Percentiles rank a stretch among this genome's conserved stretches.
These are phyloP conservation scores for Trichophyton schoenleinii DNA, from an alignment of 2,329 filamentous ascomycete genomes.

Conservation along the genomic window DNA sequence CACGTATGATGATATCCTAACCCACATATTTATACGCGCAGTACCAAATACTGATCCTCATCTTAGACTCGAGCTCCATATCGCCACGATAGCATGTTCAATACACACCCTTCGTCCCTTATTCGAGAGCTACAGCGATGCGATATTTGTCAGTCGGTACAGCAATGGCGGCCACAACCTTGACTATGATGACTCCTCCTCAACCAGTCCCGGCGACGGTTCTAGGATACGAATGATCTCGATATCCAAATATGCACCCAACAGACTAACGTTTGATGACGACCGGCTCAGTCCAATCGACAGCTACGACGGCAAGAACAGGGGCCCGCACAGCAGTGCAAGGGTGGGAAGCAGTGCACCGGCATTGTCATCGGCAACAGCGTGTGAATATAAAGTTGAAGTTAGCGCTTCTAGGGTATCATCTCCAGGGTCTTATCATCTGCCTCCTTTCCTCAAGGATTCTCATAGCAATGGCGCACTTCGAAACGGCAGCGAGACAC, in stretches of 20 bases:
- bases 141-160: not conserved
- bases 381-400: constrained; percentile 13
- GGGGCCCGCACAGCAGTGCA: not conserved
- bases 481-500: not conserved
- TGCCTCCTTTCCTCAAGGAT: not conserved
- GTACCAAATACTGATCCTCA: not conserved
- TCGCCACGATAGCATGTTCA: constrained; percentile 32
- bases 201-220: not conserved
- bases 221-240: constrained; percentile 5
- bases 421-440: not conserved
- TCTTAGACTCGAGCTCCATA: constrained; percentile 29
- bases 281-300: not conserved
- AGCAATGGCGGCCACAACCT: not conserved
- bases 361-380: not conserved
- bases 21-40: not conserved
- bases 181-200: not conserved
- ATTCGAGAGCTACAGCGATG: constrained; percentile 14
- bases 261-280: constrained; percentile 1
- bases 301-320: not conserved
- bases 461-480: not conserved
- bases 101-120: constrained; percentile 31
- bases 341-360: not conserved
- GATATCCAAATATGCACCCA: constrained; percentile 1
- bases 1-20: constrained; percentile 12
- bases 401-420: constrained; percentile 8